Evolutionary conservation across 352 stramenopile species (phyloP).

Genomic region (Peronospora belbahrii): DNA sequence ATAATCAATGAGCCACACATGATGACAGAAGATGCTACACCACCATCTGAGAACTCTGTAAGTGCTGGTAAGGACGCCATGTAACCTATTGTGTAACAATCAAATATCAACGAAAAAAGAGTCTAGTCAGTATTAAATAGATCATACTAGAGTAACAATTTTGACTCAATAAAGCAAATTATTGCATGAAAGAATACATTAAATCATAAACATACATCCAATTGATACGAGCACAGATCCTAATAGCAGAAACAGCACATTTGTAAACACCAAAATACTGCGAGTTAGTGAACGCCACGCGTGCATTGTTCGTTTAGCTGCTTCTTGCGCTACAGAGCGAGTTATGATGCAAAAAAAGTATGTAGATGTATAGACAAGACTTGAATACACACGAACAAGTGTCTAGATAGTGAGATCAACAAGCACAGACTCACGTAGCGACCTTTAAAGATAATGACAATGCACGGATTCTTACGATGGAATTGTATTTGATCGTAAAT

Average conservation of each 20-base stretch:
- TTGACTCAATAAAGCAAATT: not conserved
- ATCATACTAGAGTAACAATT: constrained; percentile 3
- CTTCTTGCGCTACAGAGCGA: constrained; percentile 10
- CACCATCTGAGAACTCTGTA: constrained; percentile 73
- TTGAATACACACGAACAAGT: not conserved
- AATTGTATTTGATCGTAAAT: not conserved
- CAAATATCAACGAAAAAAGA: constrained; percentile 5
- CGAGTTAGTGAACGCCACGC: constrained; percentile 68
- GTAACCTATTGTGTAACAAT: constrained; percentile 36
- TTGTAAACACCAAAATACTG: constrained; percentile 82
- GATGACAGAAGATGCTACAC: constrained; percentile 72
- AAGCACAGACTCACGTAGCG: constrained; percentile 2
- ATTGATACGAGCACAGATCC: constrained; percentile 73
- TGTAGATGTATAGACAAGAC: not conserved
- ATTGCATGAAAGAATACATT: constrained; percentile 1
- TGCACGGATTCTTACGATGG: constrained; percentile 6
- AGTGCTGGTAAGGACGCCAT: constrained; percentile 74
- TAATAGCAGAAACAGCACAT: constrained; percentile 81
- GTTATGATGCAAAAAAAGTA: constrained; percentile 16
- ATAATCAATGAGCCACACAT: constrained; percentile 74
- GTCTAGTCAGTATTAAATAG: constrained; percentile 3
- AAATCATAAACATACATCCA: constrained; percentile 37
- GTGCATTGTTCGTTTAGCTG: constrained; percentile 23
- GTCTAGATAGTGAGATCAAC: not conserved
- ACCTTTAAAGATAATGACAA: not conserved